Evolutionary conservation across 2,329 filamentous ascomycete genomes (phyloP).

Genomic region (Aureobasidium sp.): DNA sequence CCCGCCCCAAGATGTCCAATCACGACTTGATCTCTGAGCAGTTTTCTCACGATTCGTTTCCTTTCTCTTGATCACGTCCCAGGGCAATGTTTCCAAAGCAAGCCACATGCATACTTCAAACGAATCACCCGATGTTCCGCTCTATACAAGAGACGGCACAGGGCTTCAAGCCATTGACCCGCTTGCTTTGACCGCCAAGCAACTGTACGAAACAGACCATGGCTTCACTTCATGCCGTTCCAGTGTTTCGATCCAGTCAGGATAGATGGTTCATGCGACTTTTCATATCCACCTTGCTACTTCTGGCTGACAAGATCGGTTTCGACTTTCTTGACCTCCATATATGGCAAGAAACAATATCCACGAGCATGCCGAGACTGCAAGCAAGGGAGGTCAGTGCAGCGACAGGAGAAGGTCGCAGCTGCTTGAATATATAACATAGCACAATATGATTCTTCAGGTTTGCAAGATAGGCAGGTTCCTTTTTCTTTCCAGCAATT

Average conservation of each 20-base stretch:
- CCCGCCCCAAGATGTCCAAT: neutral
- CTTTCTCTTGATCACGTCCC: neutral
- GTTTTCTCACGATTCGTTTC: neutral
- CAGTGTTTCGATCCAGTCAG: conserved; percentile 2
- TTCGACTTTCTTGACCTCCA: neutral
- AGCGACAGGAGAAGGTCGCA: neutral
- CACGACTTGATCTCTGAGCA: neutral
- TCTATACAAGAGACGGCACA: neutral
- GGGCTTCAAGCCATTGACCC: neutral
- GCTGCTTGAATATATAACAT: neutral
- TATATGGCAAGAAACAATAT: neutral
- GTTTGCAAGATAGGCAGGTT: neutral
- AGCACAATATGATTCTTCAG: neutral
- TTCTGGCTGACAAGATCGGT: neutral
- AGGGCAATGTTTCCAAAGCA: neutral
- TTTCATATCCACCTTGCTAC: neutral
- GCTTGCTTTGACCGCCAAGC: conserved; percentile 10
- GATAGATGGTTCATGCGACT: neutral
- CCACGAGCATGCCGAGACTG: neutral
- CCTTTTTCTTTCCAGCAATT: neutral
- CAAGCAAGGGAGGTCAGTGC: conserved; percentile 9
- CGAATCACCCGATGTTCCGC: neutral
- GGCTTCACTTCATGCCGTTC: conserved; percentile 2
- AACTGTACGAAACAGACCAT: conserved; percentile 1
- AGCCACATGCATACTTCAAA: conserved; percentile 10